phyloP scores from a whole-genome alignment of 176 grass and related monocot genomes.

The Themeda triandra region DNA sequence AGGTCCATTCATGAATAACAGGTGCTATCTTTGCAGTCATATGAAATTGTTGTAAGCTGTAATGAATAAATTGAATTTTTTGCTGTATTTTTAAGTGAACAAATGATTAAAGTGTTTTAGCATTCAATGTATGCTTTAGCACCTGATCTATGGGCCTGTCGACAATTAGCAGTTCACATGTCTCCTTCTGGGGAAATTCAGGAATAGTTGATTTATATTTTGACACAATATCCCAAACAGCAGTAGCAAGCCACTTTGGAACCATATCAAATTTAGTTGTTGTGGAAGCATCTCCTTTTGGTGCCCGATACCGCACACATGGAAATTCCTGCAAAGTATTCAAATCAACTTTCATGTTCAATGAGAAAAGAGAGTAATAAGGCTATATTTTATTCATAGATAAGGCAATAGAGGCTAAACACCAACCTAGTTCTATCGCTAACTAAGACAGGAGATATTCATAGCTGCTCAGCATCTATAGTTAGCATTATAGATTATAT shows the following conservation, averaged over 20 bases:
- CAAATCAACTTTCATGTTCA: slow-evolving; percentile 18
- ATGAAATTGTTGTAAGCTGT: slow-evolving; percentile 36
- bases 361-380: slow-evolving; percentile 11
- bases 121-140: slow-evolving; percentile 21
- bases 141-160: slow-evolving; percentile 96
- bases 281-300: slow-evolving; percentile 54
- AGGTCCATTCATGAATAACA: slow-evolving; percentile 99
- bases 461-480: not conserved
- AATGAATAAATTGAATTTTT: slow-evolving; percentile 15
- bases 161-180: slow-evolving; percentile 85
- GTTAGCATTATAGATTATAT: slow-evolving; percentile 15
- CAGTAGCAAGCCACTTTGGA: slow-evolving; percentile 75
- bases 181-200: slow-evolving; percentile 96
- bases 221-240: slow-evolving; percentile 77
- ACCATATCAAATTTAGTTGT: slow-evolving; percentile 53
- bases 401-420: not conserved
- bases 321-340: slow-evolving; percentile 71
- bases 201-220: slow-evolving; percentile 88
- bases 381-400: not conserved
- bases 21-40: slow-evolving; percentile 85
- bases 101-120: slow-evolving; percentile 1
- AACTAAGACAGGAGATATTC: slow-evolving; percentile 2
- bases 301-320: slow-evolving; percentile 73
- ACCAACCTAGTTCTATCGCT: not conserved
- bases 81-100: not conserved